Conservation (phyloP, 2,329 filamentous ascomycete species). For the Phyllosticta citrichinensis region DNA sequence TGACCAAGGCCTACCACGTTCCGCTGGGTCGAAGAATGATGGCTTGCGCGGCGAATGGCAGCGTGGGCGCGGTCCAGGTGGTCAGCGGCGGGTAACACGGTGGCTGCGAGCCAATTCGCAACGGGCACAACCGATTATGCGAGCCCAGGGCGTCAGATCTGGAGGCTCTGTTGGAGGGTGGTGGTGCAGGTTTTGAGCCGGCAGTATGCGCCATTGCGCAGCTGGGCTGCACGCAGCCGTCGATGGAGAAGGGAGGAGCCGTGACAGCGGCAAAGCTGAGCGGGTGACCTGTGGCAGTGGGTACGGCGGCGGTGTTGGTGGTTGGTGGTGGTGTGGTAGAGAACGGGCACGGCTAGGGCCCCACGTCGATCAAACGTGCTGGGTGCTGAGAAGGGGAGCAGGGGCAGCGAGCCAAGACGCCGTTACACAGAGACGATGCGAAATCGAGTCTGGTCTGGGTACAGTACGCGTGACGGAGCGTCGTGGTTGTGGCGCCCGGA, state of each 20-base stretch:
- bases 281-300: constrained; percentile 2
- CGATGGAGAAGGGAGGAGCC: constrained; percentile 5
- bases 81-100: not conserved
- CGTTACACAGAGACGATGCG: not conserved
- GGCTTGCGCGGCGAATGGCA: not conserved
- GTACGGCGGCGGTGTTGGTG: not conserved
- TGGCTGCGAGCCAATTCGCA: not conserved
- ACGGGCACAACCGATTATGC: constrained; percentile 3
- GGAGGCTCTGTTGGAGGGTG: not conserved
- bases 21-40: not conserved
- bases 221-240: constrained; percentile 1
- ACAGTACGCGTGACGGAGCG: constrained; percentile 1
- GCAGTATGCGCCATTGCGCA: constrained; percentile 3
- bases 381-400: constrained; percentile 1
- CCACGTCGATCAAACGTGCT: constrained; percentile 9
- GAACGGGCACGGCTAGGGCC: constrained; percentile 1
- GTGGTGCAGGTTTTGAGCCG: constrained; percentile 3
- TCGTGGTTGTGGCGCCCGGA: not conserved
- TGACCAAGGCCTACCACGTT: not conserved
- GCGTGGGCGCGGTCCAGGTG: not conserved
- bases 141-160: constrained; percentile 3
- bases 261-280: constrained; percentile 4
- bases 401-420: not conserved
- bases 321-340: constrained; percentile 2
- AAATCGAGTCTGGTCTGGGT: not conserved